phyloP scores from a whole-genome alignment of 2,329 filamentous ascomycete genomes.

The Paraphaeosphaeria minitans region DNA sequence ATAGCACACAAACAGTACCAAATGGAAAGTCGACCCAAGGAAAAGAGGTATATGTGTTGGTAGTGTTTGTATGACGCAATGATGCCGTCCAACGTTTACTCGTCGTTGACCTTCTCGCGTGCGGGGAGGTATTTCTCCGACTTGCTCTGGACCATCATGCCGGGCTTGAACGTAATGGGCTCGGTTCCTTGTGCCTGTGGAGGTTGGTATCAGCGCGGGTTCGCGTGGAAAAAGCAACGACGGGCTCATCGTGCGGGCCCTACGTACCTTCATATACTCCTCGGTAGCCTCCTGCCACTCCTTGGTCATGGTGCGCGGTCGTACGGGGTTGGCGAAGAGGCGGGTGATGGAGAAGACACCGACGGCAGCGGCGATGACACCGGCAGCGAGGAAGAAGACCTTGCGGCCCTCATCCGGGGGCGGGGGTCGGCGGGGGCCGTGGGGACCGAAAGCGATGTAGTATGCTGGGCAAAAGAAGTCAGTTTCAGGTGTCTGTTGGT shows the following conservation, averaged over 20 bases:
- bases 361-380: conserved; percentile 70
- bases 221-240: neutral
- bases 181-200: conserved; percentile 44
- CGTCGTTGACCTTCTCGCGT: conserved; percentile 36
- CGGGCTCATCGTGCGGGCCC: conserved; percentile 6
- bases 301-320: conserved; percentile 87
- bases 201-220: conserved; percentile 15
- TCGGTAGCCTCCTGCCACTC: conserved; percentile 97
- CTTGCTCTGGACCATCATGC: conserved; percentile 48
- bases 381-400: conserved; percentile 73
- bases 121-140: conserved; percentile 39
- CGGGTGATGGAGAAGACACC: conserved; percentile 75
- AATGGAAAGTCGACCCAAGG: conserved; percentile 43
- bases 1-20: conserved; percentile 46
- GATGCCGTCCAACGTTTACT: conserved; percentile 33
- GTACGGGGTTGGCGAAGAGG: conserved; percentile 66
- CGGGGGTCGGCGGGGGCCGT: conserved; percentile 83
- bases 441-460: conserved; percentile 97
- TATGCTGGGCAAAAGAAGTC: conserved; percentile 69
- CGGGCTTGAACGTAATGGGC: conserved; percentile 47
- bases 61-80: conserved; percentile 35
- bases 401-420: conserved; percentile 85
- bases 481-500: conserved; percentile 24
- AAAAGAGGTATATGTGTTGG: conserved; percentile 41
- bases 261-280: conserved; percentile 86